Base-by-base conservation (phyloP, 2,329 filamentous ascomycete genomes). In the Plenodomus lindquistii region DNA sequence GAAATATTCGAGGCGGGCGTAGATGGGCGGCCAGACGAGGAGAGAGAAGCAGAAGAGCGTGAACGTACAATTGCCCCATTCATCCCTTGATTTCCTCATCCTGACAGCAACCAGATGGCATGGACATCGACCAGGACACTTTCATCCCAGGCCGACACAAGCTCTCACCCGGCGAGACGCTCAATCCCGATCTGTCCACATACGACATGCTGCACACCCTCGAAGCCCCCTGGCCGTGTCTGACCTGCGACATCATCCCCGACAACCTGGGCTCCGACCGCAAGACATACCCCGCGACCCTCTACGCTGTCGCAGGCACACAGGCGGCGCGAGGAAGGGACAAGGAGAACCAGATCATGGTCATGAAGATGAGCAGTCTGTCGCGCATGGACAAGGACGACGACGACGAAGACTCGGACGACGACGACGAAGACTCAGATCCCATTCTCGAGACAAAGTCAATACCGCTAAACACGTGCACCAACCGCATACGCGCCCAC, bases 191-290 rank as follows among this genome's bases (percentile, higher is more conserved):
- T 74, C 81, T 89, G 50, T 90, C 89, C n/a, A 93, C 93, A 5
- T 99, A 99, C 78, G 88, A 97, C 72, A 95, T 99, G 91, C 85
- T 99, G 50, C 94, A 99, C 79, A 91, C 85, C 53, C 83, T 99
- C 56, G 94, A 88, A 73, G 92, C 92, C 7, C 91, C 91, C 1
- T 99, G 94, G 94, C 94, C 94, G 2, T 99, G 94, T 71, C 82
- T 99, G 15, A 97, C 93, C 2, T 96, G 97, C 74, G 94, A 97
- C 71, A 87, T 99, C 51, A 75, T 99, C 54, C 86, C 82, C 63
- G 94, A 99, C 75, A 80, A 81, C 43, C 82, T 99, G 16, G 94
- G 94, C 59, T 88, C 96, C 69, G 86, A 91, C 73, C 87, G 94
- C 67, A 95, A 87, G 73, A 86, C 87, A n/a, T 99, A 95, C 74